Evolutionary conservation across 768 basidiomycete species (phyloP).

Genomic region (Candolleomyces eurysporus): DNA sequence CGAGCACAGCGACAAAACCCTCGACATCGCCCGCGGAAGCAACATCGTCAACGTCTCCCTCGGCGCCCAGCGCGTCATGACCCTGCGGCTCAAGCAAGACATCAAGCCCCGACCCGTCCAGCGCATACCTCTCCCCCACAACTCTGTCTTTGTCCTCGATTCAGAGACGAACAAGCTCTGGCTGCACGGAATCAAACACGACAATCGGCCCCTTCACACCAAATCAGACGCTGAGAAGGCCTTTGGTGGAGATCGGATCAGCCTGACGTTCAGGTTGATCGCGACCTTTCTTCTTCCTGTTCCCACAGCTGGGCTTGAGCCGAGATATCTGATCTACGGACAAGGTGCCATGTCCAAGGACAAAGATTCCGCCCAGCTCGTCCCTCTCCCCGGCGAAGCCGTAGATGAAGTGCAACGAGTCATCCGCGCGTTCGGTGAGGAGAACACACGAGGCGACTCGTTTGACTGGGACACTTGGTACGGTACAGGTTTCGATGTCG

Average conservation of each 20-base stretch:
- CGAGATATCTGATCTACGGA: conserved; percentile 51
- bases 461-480: conserved; percentile 19
- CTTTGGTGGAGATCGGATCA: conserved; percentile 66
- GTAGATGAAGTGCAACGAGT: conserved; percentile 1
- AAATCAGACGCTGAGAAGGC: conserved; percentile 58
- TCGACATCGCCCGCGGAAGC: conserved; percentile 73
- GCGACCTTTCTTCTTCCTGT: conserved; percentile 63
- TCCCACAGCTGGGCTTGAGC: not conserved
- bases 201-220: conserved; percentile 56
- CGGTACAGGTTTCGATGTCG: conserved; percentile 15
- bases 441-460: conserved; percentile 11
- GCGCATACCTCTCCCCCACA: conserved; percentile 75
- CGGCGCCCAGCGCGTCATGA: conserved; percentile 77
- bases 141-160: conserved; percentile 82
- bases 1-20: conserved; percentile 85
- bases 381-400: conserved; percentile 20
- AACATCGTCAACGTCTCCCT: conserved; percentile 80
- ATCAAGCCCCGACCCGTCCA: no score
- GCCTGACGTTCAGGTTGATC: conserved; percentile 76
- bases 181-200: conserved; percentile 75
- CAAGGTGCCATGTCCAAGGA: conserved; percentile 71
- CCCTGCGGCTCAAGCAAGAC: conserved; percentile 61
- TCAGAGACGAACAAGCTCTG: conserved; percentile 69
- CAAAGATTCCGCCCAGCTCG: conserved; percentile 47
- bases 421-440: conserved; percentile 16